Evolutionary conservation across 345 rosid species (phyloP).

Genomic region (Kandelia obovata): DNA sequence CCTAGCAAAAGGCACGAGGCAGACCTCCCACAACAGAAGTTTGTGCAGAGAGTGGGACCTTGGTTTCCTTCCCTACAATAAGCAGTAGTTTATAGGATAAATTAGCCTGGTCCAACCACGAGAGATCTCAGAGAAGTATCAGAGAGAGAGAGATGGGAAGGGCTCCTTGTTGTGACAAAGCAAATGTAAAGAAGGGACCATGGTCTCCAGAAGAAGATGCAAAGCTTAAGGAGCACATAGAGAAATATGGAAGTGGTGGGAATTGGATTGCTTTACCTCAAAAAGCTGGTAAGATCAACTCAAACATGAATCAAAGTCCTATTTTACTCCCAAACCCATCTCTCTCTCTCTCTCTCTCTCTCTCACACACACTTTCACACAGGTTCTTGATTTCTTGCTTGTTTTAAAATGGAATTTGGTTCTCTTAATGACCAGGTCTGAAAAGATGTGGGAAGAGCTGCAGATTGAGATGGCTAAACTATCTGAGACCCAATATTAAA

Average conservation of each 20-base stretch:
- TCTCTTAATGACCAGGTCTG: constrained; percentile 44
- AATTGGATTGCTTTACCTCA: constrained; percentile 94
- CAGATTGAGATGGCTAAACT: constrained; percentile 93
- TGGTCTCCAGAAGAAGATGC: constrained; percentile 97
- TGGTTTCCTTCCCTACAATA: background rate
- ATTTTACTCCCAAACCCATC: no score
- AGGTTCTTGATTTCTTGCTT: background rate
- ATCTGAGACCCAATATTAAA: constrained; percentile 87
- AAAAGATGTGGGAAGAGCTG: constrained; percentile 98
- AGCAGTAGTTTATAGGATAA: background rate
- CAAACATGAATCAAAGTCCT: background rate
- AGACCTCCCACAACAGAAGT: constrained; percentile 6
- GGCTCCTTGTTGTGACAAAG: constrained; percentile 97
- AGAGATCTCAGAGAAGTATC: constrained; percentile 8
- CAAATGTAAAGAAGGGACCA: constrained; percentile 93
- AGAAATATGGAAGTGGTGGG: constrained; percentile 81
- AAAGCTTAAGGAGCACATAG: constrained; percentile 77
- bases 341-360: background rate
- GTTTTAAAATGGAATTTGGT: constrained; percentile 4
- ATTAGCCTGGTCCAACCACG: background rate
- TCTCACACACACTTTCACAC: background rate
- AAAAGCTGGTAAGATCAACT: constrained; percentile 64
- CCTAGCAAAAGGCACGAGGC: constrained; percentile 23
- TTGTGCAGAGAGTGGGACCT: constrained; percentile 18
- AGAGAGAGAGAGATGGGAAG: constrained; percentile 63